A percentile compares a stretch with the other conserved stretches of the same genome.
These are phyloP conservation scores for Phytophthora lateralis DNA, from an alignment of 352 stramenopile species.

Conservation along the genomic window DNA sequence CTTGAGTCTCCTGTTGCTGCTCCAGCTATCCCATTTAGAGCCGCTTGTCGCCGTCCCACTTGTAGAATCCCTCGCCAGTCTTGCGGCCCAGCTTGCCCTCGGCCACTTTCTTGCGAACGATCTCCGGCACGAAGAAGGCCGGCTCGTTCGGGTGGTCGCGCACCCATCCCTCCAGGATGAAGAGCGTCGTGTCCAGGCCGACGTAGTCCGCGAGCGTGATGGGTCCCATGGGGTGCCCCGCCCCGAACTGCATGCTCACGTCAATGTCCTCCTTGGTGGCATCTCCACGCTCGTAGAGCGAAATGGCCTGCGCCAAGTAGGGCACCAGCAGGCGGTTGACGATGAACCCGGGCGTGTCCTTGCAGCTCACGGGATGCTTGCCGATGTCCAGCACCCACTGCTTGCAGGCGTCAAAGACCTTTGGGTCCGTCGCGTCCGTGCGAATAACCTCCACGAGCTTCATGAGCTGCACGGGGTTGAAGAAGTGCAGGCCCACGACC, in stretches of 20 bases:
- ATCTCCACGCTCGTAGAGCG: conserved; percentile 95
- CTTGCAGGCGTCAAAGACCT: conserved; percentile 92
- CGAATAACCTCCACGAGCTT: conserved; percentile 97
- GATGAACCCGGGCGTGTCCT: conserved; percentile 98
- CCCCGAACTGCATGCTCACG: conserved; percentile 96
- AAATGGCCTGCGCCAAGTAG: conserved; percentile 88
- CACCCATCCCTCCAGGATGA: conserved; percentile 96
- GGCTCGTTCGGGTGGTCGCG: conserved; percentile 95
- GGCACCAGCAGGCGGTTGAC: conserved; percentile 94
- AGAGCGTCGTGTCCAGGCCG: conserved; percentile 96
- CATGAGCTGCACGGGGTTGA: conserved; percentile 97
- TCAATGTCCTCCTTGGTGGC: conserved; percentile 97
- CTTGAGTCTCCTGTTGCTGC: background rate
- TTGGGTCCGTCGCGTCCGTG: conserved; percentile 92
- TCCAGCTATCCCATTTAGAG: conserved; percentile 40
- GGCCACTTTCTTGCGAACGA: conserved; percentile 91
- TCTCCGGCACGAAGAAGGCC: conserved; percentile 95
- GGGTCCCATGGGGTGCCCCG: conserved; percentile 97
- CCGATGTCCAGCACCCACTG: conserved; percentile 92
- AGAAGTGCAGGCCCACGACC: conserved; percentile 98
- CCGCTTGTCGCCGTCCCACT: conserved; percentile 88
- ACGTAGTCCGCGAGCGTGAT: conserved; percentile 96
- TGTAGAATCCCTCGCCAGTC: conserved; percentile 96
- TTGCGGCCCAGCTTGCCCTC: conserved; percentile 96
- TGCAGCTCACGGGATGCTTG: conserved; percentile 95